Conservation (phyloP, 78 protist species). For the Chrysochromulina parva region DNA sequence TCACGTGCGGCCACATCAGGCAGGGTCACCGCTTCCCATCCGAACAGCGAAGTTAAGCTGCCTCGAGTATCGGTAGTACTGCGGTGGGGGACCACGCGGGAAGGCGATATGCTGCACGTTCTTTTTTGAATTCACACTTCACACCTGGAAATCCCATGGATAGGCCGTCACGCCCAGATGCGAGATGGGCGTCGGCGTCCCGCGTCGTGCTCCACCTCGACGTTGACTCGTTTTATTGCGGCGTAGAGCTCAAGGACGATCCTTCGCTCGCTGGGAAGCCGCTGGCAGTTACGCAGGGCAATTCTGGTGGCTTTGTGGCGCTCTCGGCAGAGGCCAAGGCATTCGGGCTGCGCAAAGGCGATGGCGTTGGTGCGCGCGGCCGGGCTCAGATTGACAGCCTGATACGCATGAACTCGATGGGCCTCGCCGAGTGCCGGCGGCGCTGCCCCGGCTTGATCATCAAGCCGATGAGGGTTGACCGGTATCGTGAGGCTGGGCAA, state of each 20-base stretch:
- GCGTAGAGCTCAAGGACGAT: background rate
- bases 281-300: background rate
- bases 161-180: too few relatives aligned
- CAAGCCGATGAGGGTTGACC: background rate
- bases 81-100: too few relatives aligned
- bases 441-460: background rate
- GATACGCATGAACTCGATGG: background rate
- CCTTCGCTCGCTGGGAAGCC: background rate
- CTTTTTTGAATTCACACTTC: too few relatives aligned
- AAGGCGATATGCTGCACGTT: too few relatives aligned
- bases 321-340: background rate
- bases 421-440: background rate
- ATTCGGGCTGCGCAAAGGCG: constrained; percentile 1
- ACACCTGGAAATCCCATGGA: too few relatives aligned
- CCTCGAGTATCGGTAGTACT: too few relatives aligned
- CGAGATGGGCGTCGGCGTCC: too few relatives aligned
- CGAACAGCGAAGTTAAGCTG: too few relatives aligned
- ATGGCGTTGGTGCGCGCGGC: background rate
- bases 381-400: background rate
- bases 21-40: too few relatives aligned
- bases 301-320: background rate
- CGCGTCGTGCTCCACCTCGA: background rate
- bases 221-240: background rate
- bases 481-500: background rate
- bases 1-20: too few relatives aligned